These are phyloP conservation scores for Tylopilus sp. DNA, from an alignment of 1,284 basidiomycete species.

Conservation along the genomic window DNA sequence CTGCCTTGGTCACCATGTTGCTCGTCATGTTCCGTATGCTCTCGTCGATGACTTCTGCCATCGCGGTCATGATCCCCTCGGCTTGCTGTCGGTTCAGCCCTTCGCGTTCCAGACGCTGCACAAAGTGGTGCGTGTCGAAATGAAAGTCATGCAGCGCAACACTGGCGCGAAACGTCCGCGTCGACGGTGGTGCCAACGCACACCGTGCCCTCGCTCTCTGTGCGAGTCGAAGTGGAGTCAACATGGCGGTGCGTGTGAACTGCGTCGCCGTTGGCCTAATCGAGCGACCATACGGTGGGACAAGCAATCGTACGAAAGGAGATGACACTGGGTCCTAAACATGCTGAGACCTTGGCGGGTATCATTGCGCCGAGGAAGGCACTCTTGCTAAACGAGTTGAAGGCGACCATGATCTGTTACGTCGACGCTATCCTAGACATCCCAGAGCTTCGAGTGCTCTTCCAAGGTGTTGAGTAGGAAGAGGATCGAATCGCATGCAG, in stretches of 20 bases:
- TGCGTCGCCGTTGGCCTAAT: background rate
- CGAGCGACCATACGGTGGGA: background rate
- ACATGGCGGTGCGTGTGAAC: constrained; percentile 24
- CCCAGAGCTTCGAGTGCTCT: no score
- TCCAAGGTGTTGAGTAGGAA: no score
- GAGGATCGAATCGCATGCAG: no score
- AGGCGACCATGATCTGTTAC: no score
- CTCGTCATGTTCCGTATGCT: constrained; percentile 90
- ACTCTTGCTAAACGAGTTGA: background rate
- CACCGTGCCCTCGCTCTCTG: constrained; percentile 1
- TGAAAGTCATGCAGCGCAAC: constrained; percentile 52
- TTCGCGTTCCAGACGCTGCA: constrained; percentile 82
- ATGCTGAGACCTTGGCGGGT: no score
- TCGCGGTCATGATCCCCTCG: constrained; percentile 91
- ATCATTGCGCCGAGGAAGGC: background rate
- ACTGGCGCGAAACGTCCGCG: constrained; percentile 26
- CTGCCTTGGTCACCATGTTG: constrained; percentile 90
- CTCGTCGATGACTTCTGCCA: constrained; percentile 95
- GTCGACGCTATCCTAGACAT: no score
- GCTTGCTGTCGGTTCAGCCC: constrained; percentile 86
- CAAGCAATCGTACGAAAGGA: no score
- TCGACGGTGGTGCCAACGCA: constrained; percentile 2
- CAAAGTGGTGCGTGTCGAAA: constrained; percentile 94
- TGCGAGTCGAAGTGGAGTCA: constrained; percentile 6
- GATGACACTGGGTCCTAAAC: no score